phyloP scores from a whole-genome alignment of 441 rosid genomes.

The Brassica hybrid region DNA sequence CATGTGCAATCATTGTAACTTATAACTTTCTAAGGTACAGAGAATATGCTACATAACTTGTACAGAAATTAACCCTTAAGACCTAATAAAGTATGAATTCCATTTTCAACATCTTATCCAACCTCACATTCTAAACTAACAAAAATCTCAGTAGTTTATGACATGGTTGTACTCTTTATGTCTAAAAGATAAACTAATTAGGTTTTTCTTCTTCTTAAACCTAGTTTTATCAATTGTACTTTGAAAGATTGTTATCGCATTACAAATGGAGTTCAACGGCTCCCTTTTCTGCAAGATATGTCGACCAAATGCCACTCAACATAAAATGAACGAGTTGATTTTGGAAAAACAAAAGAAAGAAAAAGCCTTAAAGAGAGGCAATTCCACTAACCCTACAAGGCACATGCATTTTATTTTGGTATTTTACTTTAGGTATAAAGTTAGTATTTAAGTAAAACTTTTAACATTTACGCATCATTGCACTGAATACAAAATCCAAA shows the following conservation, averaged over 20 bases:
- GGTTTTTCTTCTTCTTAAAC: neutral
- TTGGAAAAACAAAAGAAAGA: neutral
- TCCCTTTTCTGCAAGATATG: conserved; percentile 9
- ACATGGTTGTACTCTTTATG: neutral
- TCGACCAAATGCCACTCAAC: conserved; percentile 17
- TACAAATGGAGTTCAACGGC: conserved; percentile 1
- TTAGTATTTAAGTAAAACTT: neutral
- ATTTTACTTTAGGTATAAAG: conserved; percentile 37
- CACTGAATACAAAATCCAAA: conserved; percentile 44
- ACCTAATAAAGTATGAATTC: neutral
- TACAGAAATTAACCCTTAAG: conserved; percentile 16
- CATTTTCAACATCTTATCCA: conserved; percentile 5
- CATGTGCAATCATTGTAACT: conserved; percentile 39
- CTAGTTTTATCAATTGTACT: neutral
- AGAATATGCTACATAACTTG: conserved; percentile 31
- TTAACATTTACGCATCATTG: conserved; percentile 25
- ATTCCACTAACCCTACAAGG: conserved; percentile 36
- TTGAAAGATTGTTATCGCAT: neutral
- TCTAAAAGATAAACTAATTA: neutral
- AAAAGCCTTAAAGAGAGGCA: conserved; percentile 36
- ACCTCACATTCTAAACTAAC: neutral
- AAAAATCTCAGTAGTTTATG: neutral
- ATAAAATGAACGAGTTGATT: neutral
- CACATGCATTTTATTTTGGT: conserved; percentile 45
- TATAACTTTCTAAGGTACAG: conserved; percentile 32